Evolutionary conservation across 345 rosid species (phyloP).

Genomic region (Populus alba): DNA sequence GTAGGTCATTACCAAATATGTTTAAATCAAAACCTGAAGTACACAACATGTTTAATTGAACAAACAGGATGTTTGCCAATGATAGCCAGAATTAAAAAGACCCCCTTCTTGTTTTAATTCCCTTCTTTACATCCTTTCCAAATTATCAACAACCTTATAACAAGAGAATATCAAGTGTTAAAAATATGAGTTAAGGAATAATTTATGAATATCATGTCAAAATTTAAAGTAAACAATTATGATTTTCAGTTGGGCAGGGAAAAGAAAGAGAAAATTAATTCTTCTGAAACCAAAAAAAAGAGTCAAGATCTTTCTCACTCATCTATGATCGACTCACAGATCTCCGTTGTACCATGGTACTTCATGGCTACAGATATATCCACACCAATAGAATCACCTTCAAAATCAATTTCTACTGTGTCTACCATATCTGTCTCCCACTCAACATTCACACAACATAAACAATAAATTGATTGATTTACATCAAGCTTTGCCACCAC

Average conservation of each 20-base stretch:
- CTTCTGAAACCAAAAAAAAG: background rate
- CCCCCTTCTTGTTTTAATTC: background rate
- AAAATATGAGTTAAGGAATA: background rate
- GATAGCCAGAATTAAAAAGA: background rate
- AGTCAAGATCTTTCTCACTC: background rate
- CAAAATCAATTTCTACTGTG: background rate
- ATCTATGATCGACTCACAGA: background rate
- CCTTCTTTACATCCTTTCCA: background rate
- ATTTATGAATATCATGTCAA: background rate
- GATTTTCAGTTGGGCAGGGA: background rate
- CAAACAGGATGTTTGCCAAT: background rate
- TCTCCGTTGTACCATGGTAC: background rate
- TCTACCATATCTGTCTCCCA: background rate
- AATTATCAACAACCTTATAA: background rate
- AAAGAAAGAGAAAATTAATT: background rate
- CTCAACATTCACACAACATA: background rate
- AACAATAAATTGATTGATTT: background rate
- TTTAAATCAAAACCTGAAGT: background rate
- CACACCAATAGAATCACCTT: background rate
- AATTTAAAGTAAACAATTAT: background rate
- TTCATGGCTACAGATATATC: background rate
- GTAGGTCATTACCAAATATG: background rate
- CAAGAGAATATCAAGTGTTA: background rate
- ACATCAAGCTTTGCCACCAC: background rate
- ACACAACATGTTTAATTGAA: background rate